A percentile compares a stretch with the other conserved stretches of the same genome.
These are phyloP conservation scores for Straminergon stramineum DNA, from an alignment of 225 moss, liverwort and hornwort genomes.

Conservation along the genomic window DNA sequence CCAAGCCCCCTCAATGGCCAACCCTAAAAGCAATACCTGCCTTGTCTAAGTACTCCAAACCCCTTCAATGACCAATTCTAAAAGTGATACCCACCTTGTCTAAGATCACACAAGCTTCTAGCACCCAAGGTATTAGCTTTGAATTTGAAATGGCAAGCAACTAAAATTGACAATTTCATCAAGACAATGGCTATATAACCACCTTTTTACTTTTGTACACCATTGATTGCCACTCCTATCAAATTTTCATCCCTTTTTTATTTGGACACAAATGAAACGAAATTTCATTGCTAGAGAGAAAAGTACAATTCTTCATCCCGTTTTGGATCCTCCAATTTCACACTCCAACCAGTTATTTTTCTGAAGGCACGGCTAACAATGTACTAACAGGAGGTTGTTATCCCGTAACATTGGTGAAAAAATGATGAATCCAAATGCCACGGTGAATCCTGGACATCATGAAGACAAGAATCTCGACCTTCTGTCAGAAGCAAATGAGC, in stretches of 20 bases:
- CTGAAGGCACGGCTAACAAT: background rate
- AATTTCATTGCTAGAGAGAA: too few relatives aligned
- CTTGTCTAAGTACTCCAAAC: too few relatives aligned
- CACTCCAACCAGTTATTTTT: background rate
- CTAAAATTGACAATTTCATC: background rate
- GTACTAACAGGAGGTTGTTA: fast-evolving
- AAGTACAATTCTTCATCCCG: background rate
- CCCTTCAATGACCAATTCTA: too few relatives aligned
- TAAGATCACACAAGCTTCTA: background rate
- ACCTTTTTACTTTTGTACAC: background rate
- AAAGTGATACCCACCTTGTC: background rate
- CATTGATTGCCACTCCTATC: fast-evolving
- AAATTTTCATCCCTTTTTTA: too few relatives aligned
- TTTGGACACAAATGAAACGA: too few relatives aligned
- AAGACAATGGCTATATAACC: fast-evolving
- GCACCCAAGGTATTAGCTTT: fast-evolving
- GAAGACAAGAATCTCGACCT: too few relatives aligned
- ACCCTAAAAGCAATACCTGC: fast-evolving
- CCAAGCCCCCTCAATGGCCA: background rate
- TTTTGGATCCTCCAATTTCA: background rate
- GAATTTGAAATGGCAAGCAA: background rate
- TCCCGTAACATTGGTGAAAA: background rate
- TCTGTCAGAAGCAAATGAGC: background rate
- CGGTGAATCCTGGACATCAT: background rate
- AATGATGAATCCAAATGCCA: constrained; percentile 4